Base-by-base conservation (phyloP, 2,329 filamentous ascomycete genomes). In the Botrytis porri region DNA sequence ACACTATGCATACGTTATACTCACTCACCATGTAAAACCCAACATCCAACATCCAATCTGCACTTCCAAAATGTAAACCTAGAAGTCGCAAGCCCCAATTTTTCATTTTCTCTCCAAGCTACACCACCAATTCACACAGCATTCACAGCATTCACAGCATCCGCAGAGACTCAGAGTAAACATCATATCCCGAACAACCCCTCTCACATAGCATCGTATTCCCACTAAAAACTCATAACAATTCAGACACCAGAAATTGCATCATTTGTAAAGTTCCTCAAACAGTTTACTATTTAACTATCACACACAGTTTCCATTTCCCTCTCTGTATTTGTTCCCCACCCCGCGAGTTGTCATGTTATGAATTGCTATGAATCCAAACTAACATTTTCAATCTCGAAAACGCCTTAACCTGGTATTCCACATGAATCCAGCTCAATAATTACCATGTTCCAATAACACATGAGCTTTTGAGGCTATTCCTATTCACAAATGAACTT, bases 391-490 rank as follows among this genome's bases (percentile, higher is more conserved):
- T 41, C 64, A 57, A 57, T 57, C 35, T 67, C 35, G 25, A 67
- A 41, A 67, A 67, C 64, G 64, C 64, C 64, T 54, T 57, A 41
- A 57, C 64, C 35, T 67, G 35, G 64, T 57, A 67, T 67, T 67
- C 48, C 45, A 54, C 48, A 67, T 67, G 64, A 67, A 57, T 67
- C 64, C 64, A 57, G 64, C 48, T 67, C 64, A 67, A 41, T 57
- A 41, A 57, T 67, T 67, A 67, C 64, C 64, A 67, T 57, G 32
- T 67, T 51, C 64, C 48, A 67, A 67, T 57, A 37, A 1, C 25
- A 25, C 64, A 5, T n/a, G 32, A 45, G 62, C 41, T 18, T 29
- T 57, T 57, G 29, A n/a, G 37, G 25, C n/a, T 29, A 41, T 67
- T 67, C 64, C 48, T 41, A 67, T 67, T 67, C 64, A 67, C 48